These are phyloP conservation scores for Hippophae rhamnoides DNA, from an alignment of 306 rosid species.

Conservation along the genomic window DNA sequence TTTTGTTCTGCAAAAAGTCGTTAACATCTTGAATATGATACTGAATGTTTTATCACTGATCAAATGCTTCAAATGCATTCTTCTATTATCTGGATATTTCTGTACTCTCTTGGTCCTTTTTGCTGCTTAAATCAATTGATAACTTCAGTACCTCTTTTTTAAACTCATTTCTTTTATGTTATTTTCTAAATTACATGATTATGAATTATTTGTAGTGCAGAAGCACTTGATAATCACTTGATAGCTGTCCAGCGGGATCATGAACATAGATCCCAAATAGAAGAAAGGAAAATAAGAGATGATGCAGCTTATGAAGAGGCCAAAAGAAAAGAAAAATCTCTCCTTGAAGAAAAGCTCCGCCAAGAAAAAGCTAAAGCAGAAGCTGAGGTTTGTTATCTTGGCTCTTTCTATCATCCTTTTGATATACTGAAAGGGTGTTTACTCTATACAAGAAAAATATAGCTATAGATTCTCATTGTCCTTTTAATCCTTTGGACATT, in stretches of 20 bases:
- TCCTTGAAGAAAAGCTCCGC: constrained; percentile 64
- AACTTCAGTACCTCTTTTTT: background rate
- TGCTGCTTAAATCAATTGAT: background rate
- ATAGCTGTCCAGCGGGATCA: constrained; percentile 72
- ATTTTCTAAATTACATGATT: constrained; percentile 7
- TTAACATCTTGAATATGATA: no score
- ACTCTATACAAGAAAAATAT: background rate
- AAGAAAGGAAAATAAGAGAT: constrained; percentile 77
- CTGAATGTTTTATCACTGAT: no score
- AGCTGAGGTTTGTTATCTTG: constrained; percentile 49
- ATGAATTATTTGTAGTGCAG: constrained; percentile 45
- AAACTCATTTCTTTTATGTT: background rate
- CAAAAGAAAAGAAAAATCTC: constrained; percentile 69
- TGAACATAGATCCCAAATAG: constrained; percentile 79
- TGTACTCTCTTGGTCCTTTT: background rate
- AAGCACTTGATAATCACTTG: constrained; percentile 83
- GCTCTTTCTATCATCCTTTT: constrained; percentile 11
- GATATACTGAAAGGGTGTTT: background rate
- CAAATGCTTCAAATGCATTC: no score
- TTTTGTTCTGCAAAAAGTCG: background rate
- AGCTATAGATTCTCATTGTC: background rate
- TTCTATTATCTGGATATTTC: background rate
- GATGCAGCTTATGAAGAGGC: constrained; percentile 89
- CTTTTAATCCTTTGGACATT: background rate
- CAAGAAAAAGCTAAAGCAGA: constrained; percentile 81